Conservation (phyloP, 169 alveolate species). For the Perkinsus olseni region DNA sequence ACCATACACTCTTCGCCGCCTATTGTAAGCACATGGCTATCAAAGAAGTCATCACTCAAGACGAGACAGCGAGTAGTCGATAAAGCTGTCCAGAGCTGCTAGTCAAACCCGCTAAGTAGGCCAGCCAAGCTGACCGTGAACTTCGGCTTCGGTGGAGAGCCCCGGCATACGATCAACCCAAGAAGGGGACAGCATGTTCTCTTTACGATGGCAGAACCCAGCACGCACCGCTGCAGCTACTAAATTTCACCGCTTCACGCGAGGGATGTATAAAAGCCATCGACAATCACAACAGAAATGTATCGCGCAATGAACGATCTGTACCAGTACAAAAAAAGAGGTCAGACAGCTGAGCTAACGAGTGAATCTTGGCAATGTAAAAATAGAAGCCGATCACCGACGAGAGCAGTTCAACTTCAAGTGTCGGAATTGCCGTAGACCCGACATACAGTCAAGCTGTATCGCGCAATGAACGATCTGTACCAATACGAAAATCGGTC, state of each 20-base stretch:
- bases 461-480: not conserved
- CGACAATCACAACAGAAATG: not conserved
- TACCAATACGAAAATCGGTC: not conserved
- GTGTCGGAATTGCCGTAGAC: not conserved
- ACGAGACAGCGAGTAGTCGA: not conserved
- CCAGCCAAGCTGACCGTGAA: not conserved
- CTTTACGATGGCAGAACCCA: not conserved
- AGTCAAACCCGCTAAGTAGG: not conserved
- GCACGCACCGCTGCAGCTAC: not conserved
- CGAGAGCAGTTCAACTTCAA: not conserved
- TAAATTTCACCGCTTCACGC: not conserved
- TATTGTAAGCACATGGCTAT: not conserved
- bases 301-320: constrained; percentile 3
- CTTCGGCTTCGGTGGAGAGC: constrained; percentile 1
- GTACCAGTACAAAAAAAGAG: not conserved
- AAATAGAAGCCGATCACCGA: not conserved
- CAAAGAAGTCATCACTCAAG: not conserved
- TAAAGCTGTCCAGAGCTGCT: not conserved
- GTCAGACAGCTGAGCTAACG: constrained; percentile 2
- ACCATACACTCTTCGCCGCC: not conserved
- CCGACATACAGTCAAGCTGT: not conserved
- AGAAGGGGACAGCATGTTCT: not conserved
- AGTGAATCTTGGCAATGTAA: not conserved
- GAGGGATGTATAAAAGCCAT: not conserved
- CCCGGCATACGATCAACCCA: not conserved